These are phyloP conservation scores for Pyrenophora teres DNA, from an alignment of 2,329 filamentous ascomycete species.

Conservation along the genomic window DNA sequence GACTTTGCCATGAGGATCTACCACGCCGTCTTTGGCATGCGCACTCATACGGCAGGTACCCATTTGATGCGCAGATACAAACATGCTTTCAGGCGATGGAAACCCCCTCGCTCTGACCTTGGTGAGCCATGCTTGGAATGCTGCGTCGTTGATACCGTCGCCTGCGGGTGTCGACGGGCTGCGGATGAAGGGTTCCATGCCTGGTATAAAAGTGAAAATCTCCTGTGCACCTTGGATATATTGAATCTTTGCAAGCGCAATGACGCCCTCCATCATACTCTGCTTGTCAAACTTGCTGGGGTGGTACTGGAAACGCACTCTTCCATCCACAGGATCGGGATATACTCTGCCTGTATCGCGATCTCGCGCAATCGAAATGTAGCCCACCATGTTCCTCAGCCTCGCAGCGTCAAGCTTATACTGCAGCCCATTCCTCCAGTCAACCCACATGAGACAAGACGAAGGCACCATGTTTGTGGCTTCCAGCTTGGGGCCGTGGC, in stretches of 20 bases:
- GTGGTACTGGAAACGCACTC: slow-evolving; percentile 70
- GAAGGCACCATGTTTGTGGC: slow-evolving; percentile 75
- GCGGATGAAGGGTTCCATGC: slow-evolving; percentile 67
- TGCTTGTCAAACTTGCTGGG: slow-evolving; percentile 72
- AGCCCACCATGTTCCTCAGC: slow-evolving; percentile 70
- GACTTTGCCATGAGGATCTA: slow-evolving; percentile 53
- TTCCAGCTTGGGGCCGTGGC: slow-evolving; percentile 85
- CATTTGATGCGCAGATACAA: slow-evolving; percentile 80
- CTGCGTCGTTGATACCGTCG: slow-evolving; percentile 60
- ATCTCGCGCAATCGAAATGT: slow-evolving; percentile 77
- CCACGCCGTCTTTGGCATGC: slow-evolving; percentile 48
- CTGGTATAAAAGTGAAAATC: slow-evolving; percentile 69
- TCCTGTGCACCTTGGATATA: slow-evolving; percentile 81
- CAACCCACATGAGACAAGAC: slow-evolving; percentile 63
- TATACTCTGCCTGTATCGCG: slow-evolving; percentile 76
- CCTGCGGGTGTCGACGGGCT: slow-evolving; percentile 19
- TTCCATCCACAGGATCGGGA: slow-evolving; percentile 69
- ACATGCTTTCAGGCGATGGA: slow-evolving; percentile 57
- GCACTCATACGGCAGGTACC: slow-evolving; percentile 74
- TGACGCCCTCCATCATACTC: slow-evolving; percentile 71
- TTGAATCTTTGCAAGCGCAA: slow-evolving; percentile 75
- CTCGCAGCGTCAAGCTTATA: slow-evolving; percentile 74
- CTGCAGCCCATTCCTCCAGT: slow-evolving; percentile 70
- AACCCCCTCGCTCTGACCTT: slow-evolving; percentile 57
- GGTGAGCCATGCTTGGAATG: slow-evolving; percentile 66